These are phyloP conservation scores for Exserohilum rostratum DNA, from an alignment of 2,329 filamentous ascomycete species.

Conservation along the genomic window DNA sequence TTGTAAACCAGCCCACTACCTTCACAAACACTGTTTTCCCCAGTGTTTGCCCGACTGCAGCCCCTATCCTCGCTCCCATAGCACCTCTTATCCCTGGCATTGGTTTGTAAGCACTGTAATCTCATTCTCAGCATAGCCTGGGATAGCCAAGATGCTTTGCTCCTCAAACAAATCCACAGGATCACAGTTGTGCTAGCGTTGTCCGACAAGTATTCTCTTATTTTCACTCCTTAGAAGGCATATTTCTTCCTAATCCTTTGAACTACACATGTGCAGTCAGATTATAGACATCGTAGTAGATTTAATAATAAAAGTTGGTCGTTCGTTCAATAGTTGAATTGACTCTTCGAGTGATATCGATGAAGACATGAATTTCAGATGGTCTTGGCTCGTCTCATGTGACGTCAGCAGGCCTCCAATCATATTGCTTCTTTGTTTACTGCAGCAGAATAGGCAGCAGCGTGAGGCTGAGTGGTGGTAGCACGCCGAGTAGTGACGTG, in stretches of 20 bases:
- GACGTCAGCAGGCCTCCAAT: background rate
- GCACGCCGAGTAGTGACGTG: background rate
- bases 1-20: background rate
- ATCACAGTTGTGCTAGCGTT: background rate
- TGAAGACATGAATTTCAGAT: too few species aligned
- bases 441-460: background rate
- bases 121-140: background rate
- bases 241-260: background rate
- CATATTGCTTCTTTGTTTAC: background rate
- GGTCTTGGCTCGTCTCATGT: too few species aligned
- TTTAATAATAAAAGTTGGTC: slow-evolving; percentile 2
- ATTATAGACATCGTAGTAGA: background rate
- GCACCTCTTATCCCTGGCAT: too few species aligned
- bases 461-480: background rate
- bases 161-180: background rate
- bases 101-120: background rate
- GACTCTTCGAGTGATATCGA: too few species aligned
- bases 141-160: background rate
- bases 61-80: background rate
- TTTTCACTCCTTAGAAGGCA: slow-evolving; percentile 8
- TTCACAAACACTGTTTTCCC: background rate
- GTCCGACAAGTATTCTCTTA: background rate
- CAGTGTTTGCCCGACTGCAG: background rate
- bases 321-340: background rate
- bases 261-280: background rate